Base-by-base conservation (phyloP, 1,284 basidiomycete genomes). In the Volvariella surrecta region DNA sequence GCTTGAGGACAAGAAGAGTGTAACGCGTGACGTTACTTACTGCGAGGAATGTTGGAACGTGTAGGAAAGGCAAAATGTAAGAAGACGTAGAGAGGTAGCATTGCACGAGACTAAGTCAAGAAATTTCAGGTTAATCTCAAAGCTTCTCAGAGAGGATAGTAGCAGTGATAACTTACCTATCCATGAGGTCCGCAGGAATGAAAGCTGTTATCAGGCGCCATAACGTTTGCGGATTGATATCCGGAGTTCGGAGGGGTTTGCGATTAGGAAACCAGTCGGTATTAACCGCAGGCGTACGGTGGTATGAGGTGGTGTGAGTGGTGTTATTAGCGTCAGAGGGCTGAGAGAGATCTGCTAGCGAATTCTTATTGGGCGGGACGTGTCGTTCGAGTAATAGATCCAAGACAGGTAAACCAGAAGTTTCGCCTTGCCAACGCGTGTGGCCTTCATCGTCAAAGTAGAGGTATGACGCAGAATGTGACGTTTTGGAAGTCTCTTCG, bases 11-110 rank as follows among this genome's bases (percentile, higher is more conserved):
- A 11, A 28, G 38, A 44, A 42, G 28, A 44, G 21, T 43, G 30
- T 31, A 24, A 28, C 21, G 44, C 39, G 39, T 32, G 34, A n/a
- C 43, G 21, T n/a, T n/a, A 72, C 83, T 51, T 56, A 87, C 84
- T 38, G 80, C 71, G 37, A 93, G 69, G 63, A 93, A 94, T 2
- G 84, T 83, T 9, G 90, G 90, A 46, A 93, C 82, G 53, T 94
- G 90, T 32, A 94, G 71, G 64, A 93, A 93, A 2, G 90, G 90
- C 60, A 92, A 78, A 42, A 93, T 73, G 51, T 93, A 89, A 58
- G 89, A 90, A n/a, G 89, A 87, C 32, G 90, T 94, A 16, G 88
- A 91, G 44, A 94, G 68, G 61, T 82, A 86, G 58, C 78, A 85
- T 54, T 86, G 82, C 3, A 87, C 82, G 45, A 89, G 70, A 54